A percentile compares a stretch with the other conserved stretches of the same genome.
Evolutionary conservation across 78 protist genomes (phyloP).

Genomic region (Dictyostelium purpureum): DNA sequence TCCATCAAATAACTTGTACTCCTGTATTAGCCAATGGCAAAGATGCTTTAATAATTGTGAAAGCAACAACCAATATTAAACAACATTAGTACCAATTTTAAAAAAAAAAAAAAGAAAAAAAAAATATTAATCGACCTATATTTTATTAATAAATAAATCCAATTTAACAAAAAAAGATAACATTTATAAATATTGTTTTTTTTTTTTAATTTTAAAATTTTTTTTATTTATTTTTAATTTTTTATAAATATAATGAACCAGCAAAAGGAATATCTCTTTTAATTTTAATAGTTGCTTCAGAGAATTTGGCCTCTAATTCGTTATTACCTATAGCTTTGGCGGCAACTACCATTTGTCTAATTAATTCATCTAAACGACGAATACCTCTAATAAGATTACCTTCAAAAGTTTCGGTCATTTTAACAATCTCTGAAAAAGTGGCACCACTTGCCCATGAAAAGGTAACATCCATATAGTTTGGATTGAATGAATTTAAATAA

Average conservation of each 20-base stretch:
- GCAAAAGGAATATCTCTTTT: constrained; percentile 98
- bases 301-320: constrained; percentile 91
- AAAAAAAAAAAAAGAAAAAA: not conserved
- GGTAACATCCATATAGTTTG: constrained; percentile 86
- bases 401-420: constrained; percentile 95
- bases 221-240: not conserved
- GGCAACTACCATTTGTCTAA: constrained; percentile 92
- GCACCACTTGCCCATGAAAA: constrained; percentile 88
- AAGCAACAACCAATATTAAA: not conserved
- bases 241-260: constrained; percentile 93
- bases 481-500: constrained; percentile 80
- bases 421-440: constrained; percentile 89
- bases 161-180: too few species aligned
- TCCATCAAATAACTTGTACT: not conserved
- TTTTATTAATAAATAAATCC: too few species aligned
- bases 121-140: not conserved
- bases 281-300: constrained; percentile 75
- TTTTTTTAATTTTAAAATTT: not conserved
- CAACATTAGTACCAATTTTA: not conserved
- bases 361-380: constrained; percentile 92
- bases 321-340: constrained; percentile 94
- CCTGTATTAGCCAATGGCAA: not conserved
- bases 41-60: not conserved
- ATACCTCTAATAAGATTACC: constrained; percentile 94
- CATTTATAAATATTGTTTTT: not conserved